A percentile compares a stretch with the other conserved stretches of the same genome.
Conservation (phyloP, 2,329 filamentous ascomycete genomes). For the Chalara sp. region DNA sequence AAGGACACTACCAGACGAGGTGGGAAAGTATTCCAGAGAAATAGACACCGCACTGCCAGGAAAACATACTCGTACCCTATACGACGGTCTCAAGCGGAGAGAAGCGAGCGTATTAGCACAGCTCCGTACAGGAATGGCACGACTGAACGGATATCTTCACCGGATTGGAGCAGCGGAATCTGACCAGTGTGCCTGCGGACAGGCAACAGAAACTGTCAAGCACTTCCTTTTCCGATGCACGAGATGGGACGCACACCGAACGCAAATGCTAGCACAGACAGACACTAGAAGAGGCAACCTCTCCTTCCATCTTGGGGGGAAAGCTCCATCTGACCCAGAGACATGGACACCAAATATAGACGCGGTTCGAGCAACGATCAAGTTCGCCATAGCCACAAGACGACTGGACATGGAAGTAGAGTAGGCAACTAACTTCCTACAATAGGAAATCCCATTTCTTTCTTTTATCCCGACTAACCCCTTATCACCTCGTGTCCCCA, state of each 20-base stretch:
- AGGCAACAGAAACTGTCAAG: not conserved
- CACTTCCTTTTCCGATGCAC: constrained; percentile 1
- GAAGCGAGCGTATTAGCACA: not conserved
- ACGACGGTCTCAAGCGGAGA: not conserved
- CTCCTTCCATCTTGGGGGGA: not conserved
- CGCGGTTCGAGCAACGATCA: not conserved
- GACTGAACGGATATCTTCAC: not conserved
- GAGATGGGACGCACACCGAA: not conserved
- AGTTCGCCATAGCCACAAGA: not conserved
- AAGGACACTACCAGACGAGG: not conserved
- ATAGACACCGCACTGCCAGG: not conserved
- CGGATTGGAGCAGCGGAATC: not conserved
- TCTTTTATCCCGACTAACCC: too few species aligned
- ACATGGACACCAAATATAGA: not conserved
- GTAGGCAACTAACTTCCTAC: too few species aligned
- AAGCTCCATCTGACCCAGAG: not conserved
- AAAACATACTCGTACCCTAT: not conserved
- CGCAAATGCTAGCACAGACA: not conserved
- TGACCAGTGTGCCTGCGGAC: not conserved
- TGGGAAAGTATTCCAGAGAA: not conserved
- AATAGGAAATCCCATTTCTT: too few species aligned
- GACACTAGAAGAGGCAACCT: not conserved
- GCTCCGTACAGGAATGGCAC: not conserved
- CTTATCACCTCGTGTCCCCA: too few species aligned
- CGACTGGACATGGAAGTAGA: not conserved